Evolutionary conservation across 2,329 filamentous ascomycete species (phyloP).

Genomic region (Magnaporthales sp.): DNA sequence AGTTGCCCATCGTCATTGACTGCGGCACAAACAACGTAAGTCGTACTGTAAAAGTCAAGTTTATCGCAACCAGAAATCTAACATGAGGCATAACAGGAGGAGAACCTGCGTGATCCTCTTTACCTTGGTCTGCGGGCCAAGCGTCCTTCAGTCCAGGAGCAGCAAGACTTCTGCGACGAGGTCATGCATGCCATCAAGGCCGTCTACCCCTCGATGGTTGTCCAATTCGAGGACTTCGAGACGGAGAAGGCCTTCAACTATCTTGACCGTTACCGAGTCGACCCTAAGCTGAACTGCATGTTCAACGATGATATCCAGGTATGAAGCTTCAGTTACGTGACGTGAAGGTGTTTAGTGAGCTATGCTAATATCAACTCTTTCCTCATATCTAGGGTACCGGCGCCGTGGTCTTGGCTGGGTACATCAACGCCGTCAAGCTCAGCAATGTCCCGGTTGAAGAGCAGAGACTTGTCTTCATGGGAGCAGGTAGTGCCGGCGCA

Average conservation of each 20-base stretch:
- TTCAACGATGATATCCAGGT: constrained; percentile 91
- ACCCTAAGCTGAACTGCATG: constrained; percentile 65
- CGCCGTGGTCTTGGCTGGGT: constrained; percentile 84
- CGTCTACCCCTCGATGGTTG: constrained; percentile 55
- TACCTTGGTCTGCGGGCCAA: constrained; percentile 86
- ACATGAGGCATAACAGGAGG: constrained; percentile 27
- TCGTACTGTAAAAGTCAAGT: not conserved
- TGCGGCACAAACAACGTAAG: constrained; percentile 50
- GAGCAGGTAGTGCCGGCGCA: constrained; percentile 89
- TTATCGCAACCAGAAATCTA: not conserved
- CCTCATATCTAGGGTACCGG: constrained; percentile 65
- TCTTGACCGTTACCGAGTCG: constrained; percentile 71
- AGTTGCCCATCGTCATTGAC: constrained; percentile 61
- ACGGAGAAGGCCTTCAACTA: constrained; percentile 86
- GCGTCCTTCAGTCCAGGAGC: constrained; percentile 68
- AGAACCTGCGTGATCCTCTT: constrained; percentile 59
- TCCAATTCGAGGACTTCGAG: constrained; percentile 98
- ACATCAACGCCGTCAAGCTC: constrained; percentile 68
- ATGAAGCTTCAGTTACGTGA: not conserved
- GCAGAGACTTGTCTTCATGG: constrained; percentile 92
- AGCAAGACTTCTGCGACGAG: constrained; percentile 91
- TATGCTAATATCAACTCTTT: not conserved
- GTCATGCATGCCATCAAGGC: constrained; percentile 89
- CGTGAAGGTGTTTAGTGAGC: not conserved
- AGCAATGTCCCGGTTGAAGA: constrained; percentile 80